Evolutionary conservation across 495 filamentous ascomycete species (phyloP).

Genomic region (Zalerion maritima): DNA sequence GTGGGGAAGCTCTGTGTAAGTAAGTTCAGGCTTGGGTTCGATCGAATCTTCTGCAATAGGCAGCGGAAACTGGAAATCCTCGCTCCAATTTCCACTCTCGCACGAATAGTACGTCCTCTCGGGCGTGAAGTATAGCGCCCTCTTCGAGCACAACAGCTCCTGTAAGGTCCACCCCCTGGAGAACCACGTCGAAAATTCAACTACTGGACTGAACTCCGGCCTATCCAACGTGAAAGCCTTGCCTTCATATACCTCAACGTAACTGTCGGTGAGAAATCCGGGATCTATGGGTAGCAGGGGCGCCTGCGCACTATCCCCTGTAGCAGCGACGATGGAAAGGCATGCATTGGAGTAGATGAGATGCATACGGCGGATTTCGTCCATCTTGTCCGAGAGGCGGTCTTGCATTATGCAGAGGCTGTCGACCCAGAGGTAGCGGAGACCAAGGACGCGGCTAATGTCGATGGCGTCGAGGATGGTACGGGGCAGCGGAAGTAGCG

Average conservation of each 20-base stretch:
- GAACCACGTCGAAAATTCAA: conserved; percentile 5
- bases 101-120: no score
- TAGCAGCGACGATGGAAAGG: conserved; percentile 14
- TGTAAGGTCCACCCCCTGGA: conserved; percentile 14
- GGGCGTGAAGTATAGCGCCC: conserved; percentile 3
- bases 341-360: conserved; percentile 13
- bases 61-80: no score
- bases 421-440: conserved; percentile 16
- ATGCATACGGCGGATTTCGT: conserved; percentile 12
- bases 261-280: no score
- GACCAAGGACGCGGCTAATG: conserved; percentile 4
- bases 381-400: conserved; percentile 9
- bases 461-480: conserved; percentile 11
- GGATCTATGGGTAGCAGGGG: no score
- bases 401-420: conserved; percentile 16
- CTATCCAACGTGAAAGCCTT: no score
- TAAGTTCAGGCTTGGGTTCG: no score
- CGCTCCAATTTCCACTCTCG: no score
- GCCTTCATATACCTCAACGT: no score
- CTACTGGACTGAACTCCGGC: no score
- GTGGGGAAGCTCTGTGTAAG: no score
- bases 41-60: no score
- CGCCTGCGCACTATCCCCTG: conserved; percentile 6
- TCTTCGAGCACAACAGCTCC: conserved; percentile 7
- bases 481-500: conserved; percentile 2